phyloP scores from a whole-genome alignment of 768 basidiomycete species.

The Suillus occidentalis region DNA sequence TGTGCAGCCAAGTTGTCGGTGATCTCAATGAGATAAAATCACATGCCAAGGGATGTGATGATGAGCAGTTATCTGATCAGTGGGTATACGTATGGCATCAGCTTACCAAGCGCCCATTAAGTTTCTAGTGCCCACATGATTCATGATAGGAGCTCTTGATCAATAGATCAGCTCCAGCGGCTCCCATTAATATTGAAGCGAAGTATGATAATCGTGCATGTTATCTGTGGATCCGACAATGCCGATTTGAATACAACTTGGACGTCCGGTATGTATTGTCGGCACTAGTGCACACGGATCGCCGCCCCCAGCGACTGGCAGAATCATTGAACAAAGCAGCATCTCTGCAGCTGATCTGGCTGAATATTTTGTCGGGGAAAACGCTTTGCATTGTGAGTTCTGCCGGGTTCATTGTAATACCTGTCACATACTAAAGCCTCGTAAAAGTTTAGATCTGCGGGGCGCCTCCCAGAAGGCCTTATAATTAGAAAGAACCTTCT shows the following conservation, averaged over 20 bases:
- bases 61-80: not conserved
- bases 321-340: not conserved
- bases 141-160: not conserved
- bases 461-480: not conserved
- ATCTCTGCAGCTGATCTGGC: not conserved
- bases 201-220: not conserved
- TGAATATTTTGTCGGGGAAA: not conserved
- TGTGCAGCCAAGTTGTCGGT: not conserved
- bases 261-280: not conserved
- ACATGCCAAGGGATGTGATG: not conserved
- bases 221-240: not conserved
- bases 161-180: not conserved
- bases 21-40: not conserved
- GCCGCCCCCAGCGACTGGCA: not conserved
- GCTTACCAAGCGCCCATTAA: not conserved
- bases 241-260: too few species aligned
- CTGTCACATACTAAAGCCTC: not conserved
- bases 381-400: not conserved
- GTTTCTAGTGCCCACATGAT: not conserved
- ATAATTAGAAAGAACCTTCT: not conserved
- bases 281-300: not conserved
- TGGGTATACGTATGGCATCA: not conserved
- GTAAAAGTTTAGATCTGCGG: not conserved
- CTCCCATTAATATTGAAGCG: not conserved
- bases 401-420: not conserved